A percentile compares a stretch with the other conserved stretches of the same genome.
These are phyloP conservation scores for Puccinia brachypodii DNA, from an alignment of 1,284 basidiomycete species.

Conservation along the genomic window DNA sequence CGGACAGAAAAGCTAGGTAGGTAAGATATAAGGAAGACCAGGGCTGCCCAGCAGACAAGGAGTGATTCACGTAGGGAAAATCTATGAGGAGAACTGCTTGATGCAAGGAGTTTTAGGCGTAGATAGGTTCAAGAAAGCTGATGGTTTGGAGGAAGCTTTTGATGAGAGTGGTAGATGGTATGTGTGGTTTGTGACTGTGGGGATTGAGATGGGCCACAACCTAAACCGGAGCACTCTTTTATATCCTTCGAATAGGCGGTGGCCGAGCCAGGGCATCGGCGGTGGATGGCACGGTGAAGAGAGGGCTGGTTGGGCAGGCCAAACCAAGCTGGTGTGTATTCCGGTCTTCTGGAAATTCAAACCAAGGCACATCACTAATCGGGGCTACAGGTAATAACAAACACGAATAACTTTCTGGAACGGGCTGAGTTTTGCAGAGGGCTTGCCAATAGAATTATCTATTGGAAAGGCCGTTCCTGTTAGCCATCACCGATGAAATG, in stretches of 20 bases:
- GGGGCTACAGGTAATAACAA: too few relatives aligned
- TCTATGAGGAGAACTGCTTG: too few relatives aligned
- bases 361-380: neutral
- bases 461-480: too few relatives aligned
- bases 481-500: too few relatives aligned
- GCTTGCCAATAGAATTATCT: too few relatives aligned
- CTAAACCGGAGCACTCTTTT: neutral
- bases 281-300: neutral
- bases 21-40: neutral
- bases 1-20: neutral
- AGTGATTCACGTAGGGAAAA: too few relatives aligned
- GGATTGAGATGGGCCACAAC: neutral
- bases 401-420: too few relatives aligned
- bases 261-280: neutral
- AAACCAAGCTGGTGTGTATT: neutral
- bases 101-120: neutral
- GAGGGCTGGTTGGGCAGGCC: neutral
- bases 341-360: neutral
- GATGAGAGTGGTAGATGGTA: neutral
- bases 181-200: neutral
- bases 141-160: neutral
- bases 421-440: too few relatives aligned
- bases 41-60: neutral
- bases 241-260: neutral
- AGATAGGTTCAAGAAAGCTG: neutral